Evolutionary conservation across 257 asterid species (phyloP).

Genomic region (Petunia axillaris): DNA sequence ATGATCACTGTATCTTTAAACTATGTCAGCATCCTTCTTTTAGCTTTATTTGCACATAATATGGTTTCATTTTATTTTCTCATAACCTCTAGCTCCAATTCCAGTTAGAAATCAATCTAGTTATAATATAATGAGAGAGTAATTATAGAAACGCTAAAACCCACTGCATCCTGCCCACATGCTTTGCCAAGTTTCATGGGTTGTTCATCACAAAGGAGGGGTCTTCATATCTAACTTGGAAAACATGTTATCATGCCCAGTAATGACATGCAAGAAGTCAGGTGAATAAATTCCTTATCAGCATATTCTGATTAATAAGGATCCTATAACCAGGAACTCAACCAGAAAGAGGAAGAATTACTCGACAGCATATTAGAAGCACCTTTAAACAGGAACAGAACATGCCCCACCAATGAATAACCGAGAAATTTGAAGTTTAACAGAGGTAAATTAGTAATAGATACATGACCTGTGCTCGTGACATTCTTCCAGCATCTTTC

Average conservation of each 20-base stretch:
- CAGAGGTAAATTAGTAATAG: slow-evolving; percentile 21
- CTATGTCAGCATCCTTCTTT: neutral
- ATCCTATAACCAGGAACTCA: slow-evolving; percentile 21
- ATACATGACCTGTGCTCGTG: slow-evolving; percentile 58
- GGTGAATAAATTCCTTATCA: slow-evolving; percentile 18
- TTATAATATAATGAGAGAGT: neutral
- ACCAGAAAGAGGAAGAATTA: slow-evolving; percentile 1
- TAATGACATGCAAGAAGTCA: neutral
- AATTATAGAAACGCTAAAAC: neutral
- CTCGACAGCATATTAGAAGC: neutral
- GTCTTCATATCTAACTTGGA: neutral
- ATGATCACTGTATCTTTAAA: neutral
- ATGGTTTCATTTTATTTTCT: neutral
- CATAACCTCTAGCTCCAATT: neutral
- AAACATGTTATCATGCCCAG: slow-evolving; percentile 4
- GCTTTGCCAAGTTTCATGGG: slow-evolving; percentile 3
- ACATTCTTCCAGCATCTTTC: slow-evolving; percentile 39
- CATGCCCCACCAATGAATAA: slow-evolving; percentile 3
- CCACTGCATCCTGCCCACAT: slow-evolving; percentile 1
- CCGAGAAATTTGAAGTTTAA: slow-evolving; percentile 10
- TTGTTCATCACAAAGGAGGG: neutral
- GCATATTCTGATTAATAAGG: neutral
- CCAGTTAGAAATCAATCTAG: slow-evolving; percentile 11
- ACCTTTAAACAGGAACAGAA: neutral
- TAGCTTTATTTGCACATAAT: neutral